Evolutionary conservation across 2,329 filamentous ascomycete species (phyloP), one percentile per base, ranked within the genome.

Genomic region (Dactylellina leptospora): DNA sequence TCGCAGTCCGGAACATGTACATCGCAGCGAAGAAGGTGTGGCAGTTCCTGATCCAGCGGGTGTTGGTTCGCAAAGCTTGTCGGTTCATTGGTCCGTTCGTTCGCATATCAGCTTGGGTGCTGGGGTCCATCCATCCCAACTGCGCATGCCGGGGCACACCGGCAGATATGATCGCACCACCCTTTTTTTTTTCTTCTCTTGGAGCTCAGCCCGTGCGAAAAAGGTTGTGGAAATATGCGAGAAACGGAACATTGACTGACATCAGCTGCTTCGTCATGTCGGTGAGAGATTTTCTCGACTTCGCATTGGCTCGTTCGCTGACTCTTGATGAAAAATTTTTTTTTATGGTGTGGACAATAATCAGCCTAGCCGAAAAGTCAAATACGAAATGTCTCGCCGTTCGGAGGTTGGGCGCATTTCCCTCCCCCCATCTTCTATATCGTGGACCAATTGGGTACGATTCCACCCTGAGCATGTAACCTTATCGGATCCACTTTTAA

Each of bases 331-430:
- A n/a, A n/a, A n/a, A n/a, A n/a, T n/a, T n/a, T n/a, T n/a, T n/a
- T n/a, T n/a, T n/a, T n/a, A n/a, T n/a, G n/a, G n/a, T n/a, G n/a
- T n/a, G n/a, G n/a, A n/a, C 48, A 53, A 30, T 27, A 51, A 51
- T 27, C 18, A 11, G 59, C 23, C 48, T 54, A 68, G 30, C 62
- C 53, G 51, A 54, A 45, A 30, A 16, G n/a, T n/a, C 48, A 30
- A 36, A 25, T 38, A 33, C 36, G 18, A 50, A 70, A 70, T 70
- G 64, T 70, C 64, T 70, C 64, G 64, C 64, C 64, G 56, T 70
- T 70, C 64, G 64, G 64, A 70, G 56, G 51, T 45, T 48, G 48
- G 22, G 2, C 20, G 6, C n/a, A 13, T 28, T 16, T 0, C 1
- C 4, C 5, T 20, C 40, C 30, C 25, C 42, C 22, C 23, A 25